Base-by-base conservation (phyloP, 2,329 filamentous ascomycete species). In the Cladophialophora chaetospira region DNA sequence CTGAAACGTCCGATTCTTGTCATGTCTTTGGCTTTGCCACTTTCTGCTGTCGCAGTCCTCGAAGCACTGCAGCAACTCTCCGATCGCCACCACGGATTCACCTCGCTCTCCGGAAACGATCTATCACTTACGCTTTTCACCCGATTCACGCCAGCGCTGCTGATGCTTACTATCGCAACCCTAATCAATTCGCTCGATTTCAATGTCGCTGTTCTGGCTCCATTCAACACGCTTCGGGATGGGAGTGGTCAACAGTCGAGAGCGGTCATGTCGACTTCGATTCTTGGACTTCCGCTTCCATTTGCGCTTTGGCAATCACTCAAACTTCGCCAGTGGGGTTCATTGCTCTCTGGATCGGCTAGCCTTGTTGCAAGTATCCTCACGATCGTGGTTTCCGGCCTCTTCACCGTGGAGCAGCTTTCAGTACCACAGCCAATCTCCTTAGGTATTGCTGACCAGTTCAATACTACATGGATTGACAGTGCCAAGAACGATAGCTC, bases 321-420 rank as follows among this genome's bases (percentile, higher is more conserved):
- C 4, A 35, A n/a, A 10, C 11, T 13, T 10, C 4, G 31, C 11
- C 15, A 35, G 11, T 4, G 10, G 4, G 10, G 31, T 3, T 10
- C 31, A 3, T 35, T 35, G 10, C 15, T 35, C 4, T 3, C 31
- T 10, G 31, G 31, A 3, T 11, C 62, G 50, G 63, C 64, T 15
- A 58, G 61, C 29, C 35, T 67, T 19, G 21, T 64, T 10, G 44
- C 26, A 15, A 57, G 59, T 8, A 42, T 64, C 2, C 36, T 68
- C 19, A 66, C 65, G 4, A 66, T 68, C 28, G 46, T 67, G 0
- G 62, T 63, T 2, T 67, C 70, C 19, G 68, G 70, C 19, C 62
- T 72, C 2, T 70, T 69, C 46, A 69, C 63, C n/a, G 52, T 66
- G 8, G 60, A 62, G n/a, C n/a, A 61, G 2, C 50, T 69, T 6